These are phyloP conservation scores for Apiotrichum laibachii DNA, from an alignment of 1,284 basidiomycete species.

Conservation along the genomic window DNA sequence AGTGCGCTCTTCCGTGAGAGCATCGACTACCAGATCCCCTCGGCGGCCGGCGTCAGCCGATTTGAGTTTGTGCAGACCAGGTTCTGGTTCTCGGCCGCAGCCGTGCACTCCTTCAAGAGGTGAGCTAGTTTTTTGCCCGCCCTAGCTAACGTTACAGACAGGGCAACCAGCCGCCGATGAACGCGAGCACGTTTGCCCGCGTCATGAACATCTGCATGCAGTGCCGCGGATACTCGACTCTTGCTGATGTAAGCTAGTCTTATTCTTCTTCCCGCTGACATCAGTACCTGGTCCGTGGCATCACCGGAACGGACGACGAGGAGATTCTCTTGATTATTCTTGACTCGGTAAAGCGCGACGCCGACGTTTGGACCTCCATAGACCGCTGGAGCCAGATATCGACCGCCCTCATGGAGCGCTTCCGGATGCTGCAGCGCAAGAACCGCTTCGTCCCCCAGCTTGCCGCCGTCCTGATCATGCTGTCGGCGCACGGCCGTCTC, in stretches of 20 bases:
- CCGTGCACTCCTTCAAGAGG: slow-evolving; percentile 28
- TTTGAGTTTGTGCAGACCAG: slow-evolving; percentile 42
- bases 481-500: slow-evolving; percentile 34
- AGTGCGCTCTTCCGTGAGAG: slow-evolving; percentile 28
- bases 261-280: slow-evolving; percentile 11
- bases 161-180: slow-evolving; percentile 32
- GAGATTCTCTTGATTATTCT: slow-evolving; percentile 41
- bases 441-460: slow-evolving; percentile 30
- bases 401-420: slow-evolving; percentile 38
- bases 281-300: slow-evolving; percentile 36
- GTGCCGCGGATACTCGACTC: slow-evolving; percentile 40
- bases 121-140: slow-evolving; percentile 11
- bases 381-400: slow-evolving; percentile 43
- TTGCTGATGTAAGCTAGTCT: slow-evolving; percentile 35
- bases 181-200: slow-evolving; percentile 40
- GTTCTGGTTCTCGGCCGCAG: slow-evolving; percentile 39
- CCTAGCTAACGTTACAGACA: slow-evolving; percentile 17
- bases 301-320: slow-evolving; percentile 35
- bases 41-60: slow-evolving; percentile 29
- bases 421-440: slow-evolving; percentile 29
- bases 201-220: slow-evolving; percentile 40
- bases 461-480: slow-evolving; percentile 27
- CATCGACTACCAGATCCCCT: slow-evolving; percentile 37
- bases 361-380: slow-evolving; percentile 47
- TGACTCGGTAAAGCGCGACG: slow-evolving; percentile 41